phyloP scores from a whole-genome alignment of 176 grass and related monocot species.

The Typha latifolia region DNA sequence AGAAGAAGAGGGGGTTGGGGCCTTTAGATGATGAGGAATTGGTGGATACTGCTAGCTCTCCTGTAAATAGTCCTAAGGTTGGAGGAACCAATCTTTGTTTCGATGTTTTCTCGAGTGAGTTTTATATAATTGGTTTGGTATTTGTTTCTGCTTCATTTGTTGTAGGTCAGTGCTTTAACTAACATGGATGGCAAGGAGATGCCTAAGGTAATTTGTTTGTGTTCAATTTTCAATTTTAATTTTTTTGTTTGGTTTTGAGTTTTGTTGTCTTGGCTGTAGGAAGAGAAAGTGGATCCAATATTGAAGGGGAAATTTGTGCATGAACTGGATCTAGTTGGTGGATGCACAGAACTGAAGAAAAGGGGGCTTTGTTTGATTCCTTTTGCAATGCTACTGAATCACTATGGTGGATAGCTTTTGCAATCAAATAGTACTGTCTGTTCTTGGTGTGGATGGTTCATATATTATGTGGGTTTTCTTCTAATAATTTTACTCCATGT shows the following conservation, averaged over 20 bases:
- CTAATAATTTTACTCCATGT: not conserved
- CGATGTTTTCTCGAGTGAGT: not conserved
- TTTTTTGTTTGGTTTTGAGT: slow-evolving; percentile 6
- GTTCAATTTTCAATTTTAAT: slow-evolving; percentile 5
- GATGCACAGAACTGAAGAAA: slow-evolving; percentile 65
- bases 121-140: not conserved
- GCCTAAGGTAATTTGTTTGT: slow-evolving; percentile 33
- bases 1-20: slow-evolving; percentile 48
- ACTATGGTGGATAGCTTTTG: slow-evolving; percentile 10
- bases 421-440: slow-evolving; percentile 7
- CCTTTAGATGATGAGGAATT: slow-evolving; percentile 59
- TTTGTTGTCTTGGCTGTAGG: slow-evolving; percentile 7
- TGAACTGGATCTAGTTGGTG: slow-evolving; percentile 34
- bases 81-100: not conserved
- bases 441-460: not conserved
- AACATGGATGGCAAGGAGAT: slow-evolving; percentile 37
- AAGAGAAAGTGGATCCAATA: not conserved
- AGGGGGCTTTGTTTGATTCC: slow-evolving; percentile 77
- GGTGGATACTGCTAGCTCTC: slow-evolving; percentile 94
- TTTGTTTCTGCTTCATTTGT: slow-evolving; percentile 24
- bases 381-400: slow-evolving; percentile 53
- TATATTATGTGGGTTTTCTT: not conserved
- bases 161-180: slow-evolving; percentile 55
- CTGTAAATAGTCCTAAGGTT: slow-evolving; percentile 94
- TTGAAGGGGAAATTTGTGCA: slow-evolving; percentile 16